Conservation (phyloP, 2,329 filamentous ascomycete genomes). For the Curvularia eragrostidis region DNA sequence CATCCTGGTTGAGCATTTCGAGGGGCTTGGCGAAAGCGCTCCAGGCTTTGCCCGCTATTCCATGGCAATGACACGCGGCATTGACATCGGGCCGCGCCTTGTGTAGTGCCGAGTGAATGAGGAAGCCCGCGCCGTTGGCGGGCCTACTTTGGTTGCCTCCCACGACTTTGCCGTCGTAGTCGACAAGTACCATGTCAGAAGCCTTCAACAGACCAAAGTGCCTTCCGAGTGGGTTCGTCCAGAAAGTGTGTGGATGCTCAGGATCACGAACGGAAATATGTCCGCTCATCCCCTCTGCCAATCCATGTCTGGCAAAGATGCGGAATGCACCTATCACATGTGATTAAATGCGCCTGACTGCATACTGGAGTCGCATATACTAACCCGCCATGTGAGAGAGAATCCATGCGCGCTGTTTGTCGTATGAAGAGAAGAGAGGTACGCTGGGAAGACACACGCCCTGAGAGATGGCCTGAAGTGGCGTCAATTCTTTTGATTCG, state of each 20-base stretch:
- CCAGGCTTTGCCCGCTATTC: conserved; percentile 71
- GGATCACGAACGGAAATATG: conserved; percentile 74
- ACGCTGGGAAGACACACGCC: conserved; percentile 60
- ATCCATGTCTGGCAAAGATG: conserved; percentile 69
- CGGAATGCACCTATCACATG: conserved; percentile 62
- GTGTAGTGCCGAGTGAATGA: conserved; percentile 73
- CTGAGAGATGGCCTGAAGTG: conserved; percentile 55
- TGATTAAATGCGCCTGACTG: not conserved
- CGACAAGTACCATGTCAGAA: conserved; percentile 71
- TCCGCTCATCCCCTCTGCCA: conserved; percentile 71
- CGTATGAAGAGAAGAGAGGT: conserved; percentile 61
- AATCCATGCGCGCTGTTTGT: conserved; percentile 67
- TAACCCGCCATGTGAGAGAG: conserved; percentile 67
- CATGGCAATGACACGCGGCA: conserved; percentile 73
- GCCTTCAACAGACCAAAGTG: conserved; percentile 71
- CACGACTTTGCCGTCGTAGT: conserved; percentile 67
- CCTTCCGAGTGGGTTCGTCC: conserved; percentile 71
- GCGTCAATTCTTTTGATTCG: conserved; percentile 37
- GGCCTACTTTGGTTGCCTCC: conserved; percentile 67
- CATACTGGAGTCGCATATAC: not conserved
- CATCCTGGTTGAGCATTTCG: conserved; percentile 75
- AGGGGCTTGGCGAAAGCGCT: conserved; percentile 67
- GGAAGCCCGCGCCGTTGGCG: conserved; percentile 71
- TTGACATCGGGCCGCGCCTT: conserved; percentile 69
- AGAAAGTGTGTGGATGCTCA: conserved; percentile 66